These are phyloP conservation scores for Aspergillus affinis DNA, from an alignment of 495 filamentous ascomycete species.

Conservation along the genomic window DNA sequence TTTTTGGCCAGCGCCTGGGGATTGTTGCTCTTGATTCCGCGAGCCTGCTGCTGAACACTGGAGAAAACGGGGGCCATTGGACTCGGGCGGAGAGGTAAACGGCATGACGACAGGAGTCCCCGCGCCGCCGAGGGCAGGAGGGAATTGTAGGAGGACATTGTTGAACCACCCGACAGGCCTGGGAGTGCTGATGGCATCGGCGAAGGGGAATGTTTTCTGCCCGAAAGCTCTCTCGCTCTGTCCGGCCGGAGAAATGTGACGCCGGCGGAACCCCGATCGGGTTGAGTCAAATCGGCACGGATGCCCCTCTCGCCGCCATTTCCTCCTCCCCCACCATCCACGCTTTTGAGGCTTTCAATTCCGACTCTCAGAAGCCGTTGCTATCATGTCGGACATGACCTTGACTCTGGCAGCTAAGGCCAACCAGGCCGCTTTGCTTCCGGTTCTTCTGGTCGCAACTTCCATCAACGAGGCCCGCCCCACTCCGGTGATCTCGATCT, in stretches of 20 bases:
- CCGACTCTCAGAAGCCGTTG: background rate
- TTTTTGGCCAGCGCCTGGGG: conserved; percentile 34
- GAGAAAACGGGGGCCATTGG: conserved; percentile 38
- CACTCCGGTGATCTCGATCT: conserved; percentile 44
- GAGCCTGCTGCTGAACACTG: conserved; percentile 40
- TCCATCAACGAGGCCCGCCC: conserved; percentile 50
- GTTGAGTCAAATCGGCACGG: conserved; percentile 13
- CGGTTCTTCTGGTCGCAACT: conserved; percentile 48
- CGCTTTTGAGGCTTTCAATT: conserved; percentile 1
- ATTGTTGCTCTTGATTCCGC: conserved; percentile 35
- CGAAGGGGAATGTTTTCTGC: conserved; percentile 39
- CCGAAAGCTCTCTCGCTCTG: conserved; percentile 26
- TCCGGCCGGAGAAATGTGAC: conserved; percentile 33
- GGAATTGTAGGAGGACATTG: conserved; percentile 43
- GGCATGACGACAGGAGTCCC: conserved; percentile 39
- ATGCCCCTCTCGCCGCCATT: conserved; percentile 13
- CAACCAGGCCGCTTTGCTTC: conserved; percentile 54
- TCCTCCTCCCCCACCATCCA: conserved; percentile 24
- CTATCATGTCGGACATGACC: conserved; percentile 36
- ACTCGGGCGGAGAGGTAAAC: conserved; percentile 28
- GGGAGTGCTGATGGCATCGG: conserved; percentile 1
- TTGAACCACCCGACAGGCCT: conserved; percentile 5
- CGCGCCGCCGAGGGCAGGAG: conserved; percentile 42
- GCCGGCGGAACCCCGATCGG: conserved; percentile 26
- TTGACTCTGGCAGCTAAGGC: conserved; percentile 62